These are phyloP conservation scores for Tranzscheliella williamsii DNA, from an alignment of 1,284 basidiomycete species.

Conservation along the genomic window DNA sequence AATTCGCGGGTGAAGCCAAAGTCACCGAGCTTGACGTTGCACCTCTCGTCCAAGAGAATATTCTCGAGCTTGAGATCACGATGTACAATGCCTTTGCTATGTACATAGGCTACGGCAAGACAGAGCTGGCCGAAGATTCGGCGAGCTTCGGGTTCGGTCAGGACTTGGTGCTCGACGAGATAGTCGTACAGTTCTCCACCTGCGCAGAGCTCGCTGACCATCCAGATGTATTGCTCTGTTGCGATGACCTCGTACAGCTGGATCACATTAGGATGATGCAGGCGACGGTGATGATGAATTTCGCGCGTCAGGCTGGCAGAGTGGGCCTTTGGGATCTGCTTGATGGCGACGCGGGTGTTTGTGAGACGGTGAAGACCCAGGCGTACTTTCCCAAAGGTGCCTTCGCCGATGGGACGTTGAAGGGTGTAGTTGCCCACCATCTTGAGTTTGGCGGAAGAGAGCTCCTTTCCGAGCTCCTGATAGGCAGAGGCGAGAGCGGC, in stretches of 20 bases:
- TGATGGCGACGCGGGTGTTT: slow-evolving; percentile 73
- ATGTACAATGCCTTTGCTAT: slow-evolving; percentile 62
- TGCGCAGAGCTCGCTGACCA: slow-evolving; percentile 92
- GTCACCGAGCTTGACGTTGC: slow-evolving; percentile 73
- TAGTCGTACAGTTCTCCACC: slow-evolving; percentile 71
- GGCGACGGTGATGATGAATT: slow-evolving; percentile 94
- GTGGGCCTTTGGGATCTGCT: slow-evolving; percentile 91
- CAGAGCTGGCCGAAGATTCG: slow-evolving; percentile 62
- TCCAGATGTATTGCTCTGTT: slow-evolving; percentile 92
- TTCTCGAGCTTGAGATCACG: slow-evolving; percentile 66
- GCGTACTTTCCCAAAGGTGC: slow-evolving; percentile 85
- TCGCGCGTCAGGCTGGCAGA: slow-evolving; percentile 80
- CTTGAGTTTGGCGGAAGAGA: slow-evolving; percentile 82
- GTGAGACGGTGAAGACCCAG: slow-evolving; percentile 89
- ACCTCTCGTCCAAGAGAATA: slow-evolving; percentile 63
- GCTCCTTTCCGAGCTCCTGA: slow-evolving; percentile 92
- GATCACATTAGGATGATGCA: slow-evolving; percentile 91
- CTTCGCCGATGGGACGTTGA: slow-evolving; percentile 93
- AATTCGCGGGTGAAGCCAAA: slow-evolving; percentile 96
- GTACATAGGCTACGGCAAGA: slow-evolving; percentile 62
- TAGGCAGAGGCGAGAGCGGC: slow-evolving; percentile 78
- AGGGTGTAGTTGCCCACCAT: slow-evolving; percentile 95
- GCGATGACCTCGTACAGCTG: slow-evolving; percentile 98
- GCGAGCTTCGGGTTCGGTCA: slow-evolving; percentile 59
- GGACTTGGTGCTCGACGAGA: slow-evolving; percentile 61